Percentiles rank a stretch among this genome's conserved stretches.
These are phyloP conservation scores for Diospyros kaki DNA, from an alignment of 148 eudicot species.

Conservation along the genomic window DNA sequence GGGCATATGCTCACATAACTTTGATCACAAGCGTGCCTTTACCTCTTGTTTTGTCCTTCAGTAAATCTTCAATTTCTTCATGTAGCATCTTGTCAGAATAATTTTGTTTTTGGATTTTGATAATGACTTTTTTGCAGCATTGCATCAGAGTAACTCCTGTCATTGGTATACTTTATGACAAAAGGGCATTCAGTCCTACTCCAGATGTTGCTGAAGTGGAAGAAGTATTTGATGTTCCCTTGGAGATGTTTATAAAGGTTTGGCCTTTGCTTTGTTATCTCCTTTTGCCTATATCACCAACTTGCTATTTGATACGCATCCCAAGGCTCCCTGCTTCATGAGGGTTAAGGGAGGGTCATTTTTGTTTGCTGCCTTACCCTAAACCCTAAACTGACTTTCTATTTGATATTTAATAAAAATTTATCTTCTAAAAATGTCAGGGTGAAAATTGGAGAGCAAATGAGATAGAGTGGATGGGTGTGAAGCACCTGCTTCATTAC, in stretches of 20 bases:
- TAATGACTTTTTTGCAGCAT: slow-evolving; percentile 31
- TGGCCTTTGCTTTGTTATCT: background rate
- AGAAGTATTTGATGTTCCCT: slow-evolving; percentile 76
- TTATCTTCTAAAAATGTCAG: slow-evolving; percentile 24
- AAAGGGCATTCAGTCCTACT: slow-evolving; percentile 49
- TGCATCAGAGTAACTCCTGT: slow-evolving; percentile 57
- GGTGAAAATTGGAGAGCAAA: slow-evolving; percentile 70
- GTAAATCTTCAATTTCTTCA: too few relatives aligned
- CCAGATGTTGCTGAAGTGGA: slow-evolving; percentile 77
- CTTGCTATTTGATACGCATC: too few relatives aligned
- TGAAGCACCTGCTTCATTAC: slow-evolving; percentile 67
- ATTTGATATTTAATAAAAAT: background rate
- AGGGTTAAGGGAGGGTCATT: too few relatives aligned
- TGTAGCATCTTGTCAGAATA: too few relatives aligned
- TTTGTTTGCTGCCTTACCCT: too few relatives aligned
- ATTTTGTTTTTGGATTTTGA: background rate
- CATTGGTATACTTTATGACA: slow-evolving; percentile 54
- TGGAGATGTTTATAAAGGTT: slow-evolving; percentile 81
- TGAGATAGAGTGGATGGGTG: slow-evolving; percentile 86
- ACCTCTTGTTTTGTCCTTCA: background rate
- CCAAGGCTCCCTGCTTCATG: too few relatives aligned
- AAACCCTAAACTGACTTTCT: too few relatives aligned
- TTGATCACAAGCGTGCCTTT: background rate
- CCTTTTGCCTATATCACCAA: background rate
- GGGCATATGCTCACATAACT: background rate